phyloP scores from a whole-genome alignment of 1,284 basidiomycete species.

The Polyporus tsugae region DNA sequence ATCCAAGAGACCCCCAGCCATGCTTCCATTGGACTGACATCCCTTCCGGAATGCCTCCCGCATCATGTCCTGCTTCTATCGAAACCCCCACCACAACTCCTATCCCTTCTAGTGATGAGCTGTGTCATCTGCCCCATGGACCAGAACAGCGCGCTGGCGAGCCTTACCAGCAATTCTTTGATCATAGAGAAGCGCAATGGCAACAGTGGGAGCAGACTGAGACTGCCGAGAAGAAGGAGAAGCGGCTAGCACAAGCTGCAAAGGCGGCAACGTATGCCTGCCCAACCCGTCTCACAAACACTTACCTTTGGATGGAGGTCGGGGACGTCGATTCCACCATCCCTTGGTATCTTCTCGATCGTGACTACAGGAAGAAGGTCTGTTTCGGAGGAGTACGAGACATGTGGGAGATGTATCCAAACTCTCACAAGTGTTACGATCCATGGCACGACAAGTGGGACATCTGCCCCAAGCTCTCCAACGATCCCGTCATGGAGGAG shows the following conservation, averaged over 20 bases:
- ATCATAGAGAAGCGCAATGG: background rate
- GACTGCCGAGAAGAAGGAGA: background rate
- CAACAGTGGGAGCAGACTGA: background rate
- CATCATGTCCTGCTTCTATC: background rate
- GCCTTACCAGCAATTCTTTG: conserved; percentile 7
- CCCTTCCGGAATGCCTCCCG: background rate
- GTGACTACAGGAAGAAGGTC: conserved; percentile 1
- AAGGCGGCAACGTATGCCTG: conserved; percentile 7
- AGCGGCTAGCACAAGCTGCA: conserved; percentile 2
- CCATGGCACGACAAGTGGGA: conserved; percentile 18
- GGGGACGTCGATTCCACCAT: conserved; percentile 6
- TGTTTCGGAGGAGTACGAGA: background rate
- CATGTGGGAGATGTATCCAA: conserved; percentile 16
- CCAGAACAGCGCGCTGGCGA: conserved; percentile 12
- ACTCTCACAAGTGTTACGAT: conserved; percentile 15
- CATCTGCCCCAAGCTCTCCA: conserved; percentile 4
- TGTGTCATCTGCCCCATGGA: background rate
- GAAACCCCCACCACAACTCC: background rate
- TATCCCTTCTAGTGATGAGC: background rate
- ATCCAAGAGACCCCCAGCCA: background rate
- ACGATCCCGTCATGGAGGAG: background rate
- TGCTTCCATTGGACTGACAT: background rate
- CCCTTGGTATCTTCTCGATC: background rate
- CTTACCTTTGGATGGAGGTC: conserved; percentile 13
- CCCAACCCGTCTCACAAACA: conserved; percentile 15